Evolutionary conservation across 768 basidiomycete genomes (phyloP), one percentile per base, ranked within the genome.

Genomic region (Tremella yokohamensis): DNA sequence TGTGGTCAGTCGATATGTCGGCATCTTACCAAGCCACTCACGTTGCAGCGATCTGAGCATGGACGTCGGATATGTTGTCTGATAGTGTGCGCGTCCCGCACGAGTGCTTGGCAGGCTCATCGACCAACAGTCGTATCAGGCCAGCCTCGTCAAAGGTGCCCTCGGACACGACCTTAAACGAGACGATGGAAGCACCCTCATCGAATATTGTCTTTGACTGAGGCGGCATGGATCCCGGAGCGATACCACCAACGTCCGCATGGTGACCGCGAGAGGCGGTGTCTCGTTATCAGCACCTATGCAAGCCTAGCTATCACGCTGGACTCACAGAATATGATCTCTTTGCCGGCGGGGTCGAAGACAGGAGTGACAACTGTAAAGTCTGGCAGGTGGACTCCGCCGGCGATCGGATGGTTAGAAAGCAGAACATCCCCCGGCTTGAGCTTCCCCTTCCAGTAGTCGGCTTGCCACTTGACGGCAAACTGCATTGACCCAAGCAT

Each of bases 151-250:
- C 85, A 71, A 90, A 94, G 2, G 87, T 76, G 0, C 91, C 89
- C 8, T 81, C 82, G 47, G 84, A 80, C 3, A 96, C 92, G 61
- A 96, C 84, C 77, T 92, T 94, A 82, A 96, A 89, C 73, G 87
- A 87, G 66, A 85, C 82, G 49, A 96, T 87, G 68, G 90, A 83
- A 0, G 92, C 92, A 18, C 92, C 92, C 73, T 96, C 92, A 72
- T 96, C 87, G 64, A 88, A 92, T 49, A 96, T 87, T 61, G 83
- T 90, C 64, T 87, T 86, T n/a, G 87, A 88, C 1, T 88, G 90
- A 0, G 92, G 91, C 0, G 92, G 91, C 92, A 96, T 96, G 29
- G 89, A 90, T 12, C 70, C 90, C 6, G 91, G 89, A 2, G 90
- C 80, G 62, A 92, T 91, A 0, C 90, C 91, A 1, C 91, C 90